These are phyloP conservation scores for Scenedesmus sp. DNA, from an alignment of 163 green algal genomes.

Conservation along the genomic window DNA sequence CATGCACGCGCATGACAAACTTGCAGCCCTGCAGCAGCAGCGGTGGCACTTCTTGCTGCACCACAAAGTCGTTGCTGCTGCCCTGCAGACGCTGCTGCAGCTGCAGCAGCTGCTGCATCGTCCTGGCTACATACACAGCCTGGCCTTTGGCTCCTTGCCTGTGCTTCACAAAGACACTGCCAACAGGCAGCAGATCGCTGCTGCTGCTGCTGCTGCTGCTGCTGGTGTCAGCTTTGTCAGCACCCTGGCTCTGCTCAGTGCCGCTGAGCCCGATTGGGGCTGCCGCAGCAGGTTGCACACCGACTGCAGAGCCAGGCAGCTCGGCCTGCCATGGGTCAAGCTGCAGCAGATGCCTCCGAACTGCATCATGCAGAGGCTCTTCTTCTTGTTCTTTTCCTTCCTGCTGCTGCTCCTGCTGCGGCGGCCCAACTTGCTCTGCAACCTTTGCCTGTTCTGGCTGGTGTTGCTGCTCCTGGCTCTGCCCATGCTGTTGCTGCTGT, in stretches of 20 bases:
- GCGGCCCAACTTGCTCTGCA: too few species aligned
- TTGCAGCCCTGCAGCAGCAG: constrained; percentile 32
- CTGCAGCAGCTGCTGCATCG: background rate
- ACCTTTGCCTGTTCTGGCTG: background rate
- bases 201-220: constrained; percentile 22
- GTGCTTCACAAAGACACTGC: constrained; percentile 34
- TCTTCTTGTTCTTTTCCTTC: background rate
- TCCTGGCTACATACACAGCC: constrained; percentile 2
- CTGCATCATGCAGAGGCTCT: background rate
- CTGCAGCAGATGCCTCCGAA: background rate
- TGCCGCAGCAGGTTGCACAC: background rate
- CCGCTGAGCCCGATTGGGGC: too few species aligned
- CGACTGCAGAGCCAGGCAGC: background rate
- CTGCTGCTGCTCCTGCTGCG: background rate
- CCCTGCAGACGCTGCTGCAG: background rate
- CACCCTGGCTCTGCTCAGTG: background rate
- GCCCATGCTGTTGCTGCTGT: background rate
- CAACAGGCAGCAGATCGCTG: background rate
- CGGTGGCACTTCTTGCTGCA: constrained; percentile 15
- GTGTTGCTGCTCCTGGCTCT: background rate
- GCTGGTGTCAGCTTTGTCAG: too few species aligned
- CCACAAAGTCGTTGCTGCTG: constrained; percentile 7
- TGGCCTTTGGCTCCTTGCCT: constrained; percentile 10
- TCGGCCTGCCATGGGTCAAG: background rate
- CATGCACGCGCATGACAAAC: constrained; percentile 32